Evolutionary conservation across 805 yeast genomes (phyloP), one percentile per base, ranked within the genome.

Genomic region (Myxozyma neglecta): DNA sequence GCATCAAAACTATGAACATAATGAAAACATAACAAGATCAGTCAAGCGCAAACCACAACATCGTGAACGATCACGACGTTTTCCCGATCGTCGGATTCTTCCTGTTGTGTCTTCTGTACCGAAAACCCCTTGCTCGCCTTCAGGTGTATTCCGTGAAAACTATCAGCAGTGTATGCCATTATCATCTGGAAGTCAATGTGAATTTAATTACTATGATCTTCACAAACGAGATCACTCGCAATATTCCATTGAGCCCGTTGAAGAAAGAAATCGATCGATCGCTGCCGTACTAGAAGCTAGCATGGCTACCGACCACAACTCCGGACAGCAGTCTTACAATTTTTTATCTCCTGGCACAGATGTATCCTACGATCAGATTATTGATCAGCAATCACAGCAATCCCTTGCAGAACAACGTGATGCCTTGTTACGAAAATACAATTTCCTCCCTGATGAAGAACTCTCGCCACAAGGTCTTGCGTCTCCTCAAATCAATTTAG

Each of bases 391-490:
- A 50, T 44, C 43, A 10, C 55, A 40, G 18, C 55, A 39, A 2
- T 51, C 55, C 24, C 46, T 50, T 14, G 59, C 51, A n/a, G 55
- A 56, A n/a, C 50, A 56, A 34, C 55, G 56, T 5, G 42, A 50
- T 24, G 56, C 24, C 7, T 16, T 56, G 6, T 18, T 49, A 29
- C 52, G 34, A 36, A 53, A 40, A 36, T 62, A 59, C 51, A 59
- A 54, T 14, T 59, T 62, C 46, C 45, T 54, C 1, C 53, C 59
- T 14, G 63, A 62, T 29, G 60, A 44, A 14, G 63, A 49, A 5
- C 54, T 50, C 18, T 59, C 55, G 5, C 29, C 29, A 16, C 42
- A 32, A 8, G 55, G 44, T 37, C 16, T 37, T 14, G 46, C 45
- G 13, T 34, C 34, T 51, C 46, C 46, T 14, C 24, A 5, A 3